phyloP scores from a whole-genome alignment of 768 basidiomycete genomes.

The Rhodotorula graminis region DNA sequence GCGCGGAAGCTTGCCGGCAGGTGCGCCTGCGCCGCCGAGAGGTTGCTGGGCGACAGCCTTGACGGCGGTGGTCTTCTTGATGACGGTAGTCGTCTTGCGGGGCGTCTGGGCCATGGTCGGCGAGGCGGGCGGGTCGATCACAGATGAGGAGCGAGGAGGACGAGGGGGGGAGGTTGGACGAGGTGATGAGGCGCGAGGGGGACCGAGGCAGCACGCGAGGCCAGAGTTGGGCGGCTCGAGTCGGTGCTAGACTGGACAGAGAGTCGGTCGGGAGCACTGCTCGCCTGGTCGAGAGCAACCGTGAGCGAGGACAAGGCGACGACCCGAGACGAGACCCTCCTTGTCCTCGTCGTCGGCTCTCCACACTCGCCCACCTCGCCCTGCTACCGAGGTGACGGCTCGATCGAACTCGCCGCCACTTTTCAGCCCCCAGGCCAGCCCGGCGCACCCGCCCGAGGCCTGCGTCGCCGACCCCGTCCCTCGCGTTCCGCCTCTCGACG shows the following conservation, averaged over 20 bases:
- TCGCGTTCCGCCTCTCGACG: background rate
- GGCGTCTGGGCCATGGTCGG: background rate
- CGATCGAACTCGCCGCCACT: background rate
- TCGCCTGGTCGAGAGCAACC: too few relatives aligned
- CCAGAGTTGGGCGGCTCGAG: too few relatives aligned
- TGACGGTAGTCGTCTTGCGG: background rate
- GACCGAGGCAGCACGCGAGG: background rate
- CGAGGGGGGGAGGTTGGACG: background rate
- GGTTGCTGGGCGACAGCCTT: background rate
- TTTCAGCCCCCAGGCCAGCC: background rate
- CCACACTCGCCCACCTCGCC: background rate
- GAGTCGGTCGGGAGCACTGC: too few relatives aligned
- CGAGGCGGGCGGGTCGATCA: background rate
- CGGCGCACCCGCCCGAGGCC: background rate
- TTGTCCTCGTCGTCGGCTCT: background rate
- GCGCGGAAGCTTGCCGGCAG: background rate
- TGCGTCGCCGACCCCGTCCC: background rate
- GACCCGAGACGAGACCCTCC: too few relatives aligned
- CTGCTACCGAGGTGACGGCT: too few relatives aligned
- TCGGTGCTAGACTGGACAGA: too few relatives aligned
- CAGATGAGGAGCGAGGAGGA: background rate
- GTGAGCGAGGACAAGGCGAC: too few relatives aligned
- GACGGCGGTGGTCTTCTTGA: background rate
- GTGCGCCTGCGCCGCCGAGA: background rate
- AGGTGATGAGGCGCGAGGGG: background rate